Evolutionary conservation across 2,329 filamentous ascomycete genomes (phyloP), one percentile per base, ranked within the genome.

Genomic region (Fusarium pseudocircinatum): DNA sequence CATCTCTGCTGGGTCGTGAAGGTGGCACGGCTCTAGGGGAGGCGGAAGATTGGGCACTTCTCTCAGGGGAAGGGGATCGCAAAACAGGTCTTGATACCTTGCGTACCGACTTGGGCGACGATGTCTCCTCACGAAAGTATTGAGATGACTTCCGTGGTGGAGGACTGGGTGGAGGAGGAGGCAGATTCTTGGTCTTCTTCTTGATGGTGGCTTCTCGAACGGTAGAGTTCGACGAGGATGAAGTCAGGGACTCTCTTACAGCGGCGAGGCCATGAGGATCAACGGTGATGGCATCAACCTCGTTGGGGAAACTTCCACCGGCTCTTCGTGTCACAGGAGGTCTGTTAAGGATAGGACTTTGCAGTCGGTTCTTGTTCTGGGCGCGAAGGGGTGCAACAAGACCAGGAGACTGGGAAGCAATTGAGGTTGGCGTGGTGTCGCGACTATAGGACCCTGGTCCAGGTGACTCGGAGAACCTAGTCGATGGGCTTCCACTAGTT

Each of bases 401-500:
- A 7, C 89, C 87, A 7, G 93, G 92, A 22, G 92, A 95, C 75
- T 92, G 91, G 3, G 93, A 95, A 13, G 91, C 92, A 71, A 93
- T 91, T 15, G 93, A 95, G 9, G 92, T 94, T 12, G 93, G 93
- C 7, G 93, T 95, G 2, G 93, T 94, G 67, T 93, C 92, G 70
- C 93, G 88, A 78, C 93, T 95, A 81, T 94, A 95, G 10, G 90
- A 84, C 5, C 91, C 89, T 16, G 92, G 90, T 3, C 89, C 88
- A 2, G 90, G 90, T 2, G 93, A 95, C 63, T 90, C 93, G 4
- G 92, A 94, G 77, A 93, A 94, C 69, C 91, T 86, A 4, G 93
- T 94, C 8, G 93, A 95, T 42, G 93, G 92, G 66, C 92, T 94
- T 30, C 86, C 89, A 69, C 92, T 94, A 60, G 91, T 86, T 46